Conservation (phyloP, 108 stramenopile genomes). For the Nitzschia sp. region DNA sequence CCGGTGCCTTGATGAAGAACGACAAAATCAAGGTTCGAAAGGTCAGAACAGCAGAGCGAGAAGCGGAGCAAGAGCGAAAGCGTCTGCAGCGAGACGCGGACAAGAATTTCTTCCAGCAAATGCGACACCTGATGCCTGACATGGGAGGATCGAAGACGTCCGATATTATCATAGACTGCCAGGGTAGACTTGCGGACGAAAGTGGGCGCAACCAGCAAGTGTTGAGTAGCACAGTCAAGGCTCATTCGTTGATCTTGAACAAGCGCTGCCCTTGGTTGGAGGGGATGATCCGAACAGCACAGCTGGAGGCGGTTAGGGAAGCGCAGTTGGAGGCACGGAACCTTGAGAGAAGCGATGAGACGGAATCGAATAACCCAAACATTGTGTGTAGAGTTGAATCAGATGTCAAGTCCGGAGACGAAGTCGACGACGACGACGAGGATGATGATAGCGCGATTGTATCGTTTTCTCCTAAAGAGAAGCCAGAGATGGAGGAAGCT, state of each 20-base stretch:
- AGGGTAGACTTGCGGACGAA: slow-evolving; percentile 67
- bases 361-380: background rate
- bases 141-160: slow-evolving; percentile 28
- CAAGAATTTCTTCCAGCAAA: slow-evolving; percentile 58
- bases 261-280: slow-evolving; percentile 77
- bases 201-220: slow-evolving; percentile 69
- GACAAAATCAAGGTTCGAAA: slow-evolving; percentile 69
- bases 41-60: slow-evolving; percentile 39
- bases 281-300: slow-evolving; percentile 49
- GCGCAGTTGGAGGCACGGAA: background rate
- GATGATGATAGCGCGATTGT: slow-evolving; percentile 52
- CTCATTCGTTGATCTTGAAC: slow-evolving; percentile 57
- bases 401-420: slow-evolving; percentile 5
- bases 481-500: slow-evolving; percentile 14
- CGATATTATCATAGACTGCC: slow-evolving; percentile 76
- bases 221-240: slow-evolving; percentile 50
- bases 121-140: slow-evolving; percentile 55
- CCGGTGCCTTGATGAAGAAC: slow-evolving; percentile 81
- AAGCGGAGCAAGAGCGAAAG: slow-evolving; percentile 33
- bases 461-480: slow-evolving; percentile 16
- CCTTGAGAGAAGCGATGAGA: background rate
- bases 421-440: slow-evolving; percentile 43
- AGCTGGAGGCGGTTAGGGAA: slow-evolving; percentile 15
- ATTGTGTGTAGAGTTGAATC: slow-evolving; percentile 29
- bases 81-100: slow-evolving; percentile 69